Evolutionary conservation across 163 green algal species (phyloP).

Genomic region (Chlamydomonas reinhardtii): DNA sequence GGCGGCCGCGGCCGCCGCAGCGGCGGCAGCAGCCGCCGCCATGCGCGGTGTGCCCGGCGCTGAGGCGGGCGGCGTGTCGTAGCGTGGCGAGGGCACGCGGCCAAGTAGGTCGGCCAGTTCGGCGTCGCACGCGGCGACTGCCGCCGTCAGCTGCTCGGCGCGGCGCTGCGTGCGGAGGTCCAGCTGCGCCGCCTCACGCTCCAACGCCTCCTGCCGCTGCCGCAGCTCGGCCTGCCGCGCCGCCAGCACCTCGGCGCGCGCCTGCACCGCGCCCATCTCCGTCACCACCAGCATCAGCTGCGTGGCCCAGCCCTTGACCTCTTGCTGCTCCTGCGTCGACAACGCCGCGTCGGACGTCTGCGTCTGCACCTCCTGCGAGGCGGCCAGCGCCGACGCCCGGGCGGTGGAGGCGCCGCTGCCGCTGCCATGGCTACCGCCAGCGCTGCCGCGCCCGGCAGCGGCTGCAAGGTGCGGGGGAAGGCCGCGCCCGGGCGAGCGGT

Average conservation of each 20-base stretch:
- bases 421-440: no score
- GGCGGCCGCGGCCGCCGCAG: neutral
- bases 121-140: neutral
- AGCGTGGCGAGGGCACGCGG: slow-evolving; percentile 8
- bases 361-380: neutral
- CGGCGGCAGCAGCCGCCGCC: neutral
- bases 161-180: slow-evolving; percentile 23
- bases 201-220: neutral
- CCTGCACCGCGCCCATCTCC: slow-evolving; percentile 22
- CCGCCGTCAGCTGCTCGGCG: slow-evolving; percentile 5
- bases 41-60: neutral
- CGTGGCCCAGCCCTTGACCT: neutral
- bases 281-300: slow-evolving; percentile 11
- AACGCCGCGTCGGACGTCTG: neutral
- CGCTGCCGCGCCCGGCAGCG: no score
- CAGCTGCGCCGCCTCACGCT: slow-evolving; percentile 12
- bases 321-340: neutral
- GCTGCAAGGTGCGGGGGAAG: no score
- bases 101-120: slow-evolving; percentile 27
- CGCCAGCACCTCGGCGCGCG: slow-evolving; percentile 15
- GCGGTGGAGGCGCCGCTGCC: no score
- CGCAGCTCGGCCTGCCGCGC: slow-evolving; percentile 6
- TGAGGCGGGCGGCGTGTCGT: slow-evolving; percentile 2
- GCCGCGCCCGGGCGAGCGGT: no score
- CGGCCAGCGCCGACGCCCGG: neutral